Evolutionary conservation across 352 stramenopile genomes (phyloP), one percentile per base, ranked within the genome.

Genomic region (Blastocystis sp.): DNA sequence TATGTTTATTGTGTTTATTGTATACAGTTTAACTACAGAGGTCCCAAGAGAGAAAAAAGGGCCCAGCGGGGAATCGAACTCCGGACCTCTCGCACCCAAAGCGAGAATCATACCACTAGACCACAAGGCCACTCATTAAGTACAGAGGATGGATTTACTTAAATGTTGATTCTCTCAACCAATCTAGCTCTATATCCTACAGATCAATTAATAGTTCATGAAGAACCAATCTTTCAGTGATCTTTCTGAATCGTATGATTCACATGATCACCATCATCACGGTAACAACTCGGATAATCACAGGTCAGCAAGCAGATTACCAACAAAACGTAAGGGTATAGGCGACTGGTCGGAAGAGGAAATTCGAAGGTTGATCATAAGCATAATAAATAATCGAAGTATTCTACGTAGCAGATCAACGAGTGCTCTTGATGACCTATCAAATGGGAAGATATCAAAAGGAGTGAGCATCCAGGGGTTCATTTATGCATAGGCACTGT

Each of bases 91-190:
- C 73, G 73, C 73, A 84, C 73, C 73, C 73, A 84, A 84, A 84
- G 73, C 73, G 73, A 84, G 73, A 84, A 84, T 84, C 73, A 84
- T 84, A 84, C 73, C 73, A 84, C 73, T 84, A 84, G 73, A 84
- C 73, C 73, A 84, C 73, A 84, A 84, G 73, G 73, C 73, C 73
- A 42, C 73, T 30, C 1, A 11, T 51, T 4, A 0, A 58, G 9
- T 78, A 24, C 44, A 0, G 1, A 9, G 0, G 0, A 57, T 27
- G 17, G 2, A 62, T 33, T 5, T 62, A 48, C 9, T 48, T 48
- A 48, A 48, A 9, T 9, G 3, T 48, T 48, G 2, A 48, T 2
- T 9, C 9, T 48, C 40, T 2, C 9, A 9, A 9, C 2, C 40
- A 9, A 48, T 48, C 40, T n/a, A 48, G 9, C 9, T 2, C 3